Evolutionary conservation across 202 grass and related monocot species (phyloP), one percentile per base, ranked within the genome.

Genomic region (Elaeis oleifera): DNA sequence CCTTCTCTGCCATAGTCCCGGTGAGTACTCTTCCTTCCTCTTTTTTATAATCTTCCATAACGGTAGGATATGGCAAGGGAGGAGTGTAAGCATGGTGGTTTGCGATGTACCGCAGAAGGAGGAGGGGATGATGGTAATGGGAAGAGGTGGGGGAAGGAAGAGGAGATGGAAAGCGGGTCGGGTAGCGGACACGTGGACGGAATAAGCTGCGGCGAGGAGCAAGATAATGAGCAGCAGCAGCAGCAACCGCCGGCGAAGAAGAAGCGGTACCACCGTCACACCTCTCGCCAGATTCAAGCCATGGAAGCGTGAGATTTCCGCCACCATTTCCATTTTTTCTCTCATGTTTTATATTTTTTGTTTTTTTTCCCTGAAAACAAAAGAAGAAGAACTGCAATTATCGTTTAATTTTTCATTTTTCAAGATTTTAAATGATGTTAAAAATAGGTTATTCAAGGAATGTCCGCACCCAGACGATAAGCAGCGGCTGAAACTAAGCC

Each of bases 251-350:
- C 22, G 61, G 80, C 82, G 71, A 99, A 70, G 67, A 82, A 92
- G 88, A 99, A 99, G 82, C 82, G 94, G 0, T 99, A 99, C 77
- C 94, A 99, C 70, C 88, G 94, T 31, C 94, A 99, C 82, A 92
- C 94, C 17, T 71, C 88, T 19, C 88, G 85, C 63, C 94, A 99
- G 94, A 99, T 99, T 64, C 88, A 99, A 64, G 79, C 89, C 78
- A 99, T 99, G 94, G 94, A 99, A 74, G 74, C 94, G 94, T 99
- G 78, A 77, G 85, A 56, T 8, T 23, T 25, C 18, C 16, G 0
- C 5, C n/a, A 21, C 32, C 6, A 21, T 57, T 44, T 16, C 23
- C 1, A 17, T 51, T 31, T 50, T n/a, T 16, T 2, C 2, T 9
- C 36, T 11, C 36, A 44, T 6, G 11, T 44, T 44, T 44, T 44